Conservation (phyloP, 2,329 filamentous ascomycete species). For the Scytalidium lignicola region DNA sequence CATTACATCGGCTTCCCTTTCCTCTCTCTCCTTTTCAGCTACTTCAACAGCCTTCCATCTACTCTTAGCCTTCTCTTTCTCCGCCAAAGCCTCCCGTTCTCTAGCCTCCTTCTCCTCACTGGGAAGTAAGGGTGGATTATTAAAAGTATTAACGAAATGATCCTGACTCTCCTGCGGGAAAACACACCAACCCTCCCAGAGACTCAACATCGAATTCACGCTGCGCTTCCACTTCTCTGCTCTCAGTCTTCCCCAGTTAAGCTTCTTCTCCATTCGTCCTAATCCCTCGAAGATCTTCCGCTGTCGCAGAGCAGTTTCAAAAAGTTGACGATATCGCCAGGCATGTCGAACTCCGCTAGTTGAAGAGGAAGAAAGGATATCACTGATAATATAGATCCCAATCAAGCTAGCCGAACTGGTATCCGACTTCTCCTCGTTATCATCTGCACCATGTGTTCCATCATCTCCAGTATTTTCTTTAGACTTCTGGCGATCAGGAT, state of each 20-base stretch:
- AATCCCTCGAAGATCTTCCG: constrained; percentile 58
- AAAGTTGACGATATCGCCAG: constrained; percentile 63
- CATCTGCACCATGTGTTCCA: constrained; percentile 32
- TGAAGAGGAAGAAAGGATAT: constrained; percentile 61
- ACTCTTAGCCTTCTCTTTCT: constrained; percentile 24
- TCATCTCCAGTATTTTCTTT: constrained; percentile 34
- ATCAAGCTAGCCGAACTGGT: constrained; percentile 70
- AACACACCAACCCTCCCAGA: constrained; percentile 65
- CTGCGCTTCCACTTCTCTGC: constrained; percentile 63
- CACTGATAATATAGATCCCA: constrained; percentile 71
- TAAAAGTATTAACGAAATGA: constrained; percentile 64
- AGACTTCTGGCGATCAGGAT: constrained; percentile 45
- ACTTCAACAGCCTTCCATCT: constrained; percentile 33
- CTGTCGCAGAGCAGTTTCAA: constrained; percentile 55
- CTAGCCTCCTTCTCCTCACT: constrained; percentile 30
- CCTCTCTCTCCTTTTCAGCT: constrained; percentile 33
- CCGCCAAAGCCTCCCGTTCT: constrained; percentile 22
- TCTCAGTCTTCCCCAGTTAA: constrained; percentile 62
- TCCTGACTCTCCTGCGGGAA: constrained; percentile 73
- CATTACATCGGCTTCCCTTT: constrained; percentile 31
- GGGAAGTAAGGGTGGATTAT: constrained; percentile 56
- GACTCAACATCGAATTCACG: constrained; percentile 47
- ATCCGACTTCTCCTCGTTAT: constrained; percentile 49
- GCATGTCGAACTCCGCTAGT: constrained; percentile 60
- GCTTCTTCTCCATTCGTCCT: constrained; percentile 55